Evolutionary conservation across 345 rosid species (phyloP).

Genomic region (Litchi chinensis): DNA sequence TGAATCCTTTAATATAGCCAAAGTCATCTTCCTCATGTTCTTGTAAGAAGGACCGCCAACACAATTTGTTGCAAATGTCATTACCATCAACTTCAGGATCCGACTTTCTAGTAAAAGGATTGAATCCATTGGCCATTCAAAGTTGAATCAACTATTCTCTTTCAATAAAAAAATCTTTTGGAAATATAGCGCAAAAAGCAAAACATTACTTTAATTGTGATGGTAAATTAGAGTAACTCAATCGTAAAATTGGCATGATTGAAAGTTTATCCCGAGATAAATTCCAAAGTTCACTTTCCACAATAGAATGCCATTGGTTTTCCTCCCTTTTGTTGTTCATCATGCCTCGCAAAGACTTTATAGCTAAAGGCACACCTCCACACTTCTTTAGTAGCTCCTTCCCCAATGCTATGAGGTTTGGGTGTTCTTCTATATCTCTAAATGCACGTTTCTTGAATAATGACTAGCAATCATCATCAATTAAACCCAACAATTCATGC

Average conservation of each 20-base stretch:
- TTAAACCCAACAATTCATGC: background rate
- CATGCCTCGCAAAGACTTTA: background rate
- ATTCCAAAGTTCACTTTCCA: background rate
- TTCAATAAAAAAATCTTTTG: too few relatives aligned
- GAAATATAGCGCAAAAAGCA: background rate
- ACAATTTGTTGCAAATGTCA: too few relatives aligned
- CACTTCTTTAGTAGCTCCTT: conserved; percentile 16
- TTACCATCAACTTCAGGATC: too few relatives aligned
- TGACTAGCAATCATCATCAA: conserved; percentile 13
- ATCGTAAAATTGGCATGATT: background rate
- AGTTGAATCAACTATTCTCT: too few relatives aligned
- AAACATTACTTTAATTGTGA: conserved; percentile 2
- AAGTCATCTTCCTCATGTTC: too few relatives aligned
- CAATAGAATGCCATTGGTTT: background rate
- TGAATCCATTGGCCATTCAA: too few relatives aligned
- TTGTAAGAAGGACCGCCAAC: too few relatives aligned
- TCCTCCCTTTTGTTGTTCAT: background rate
- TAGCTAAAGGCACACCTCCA: conserved; percentile 7
- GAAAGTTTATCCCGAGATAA: background rate
- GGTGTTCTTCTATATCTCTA: background rate
- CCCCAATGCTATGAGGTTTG: background rate
- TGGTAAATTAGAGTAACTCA: background rate
- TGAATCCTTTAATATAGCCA: too few relatives aligned
- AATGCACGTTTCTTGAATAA: conserved; percentile 18
- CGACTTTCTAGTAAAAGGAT: too few relatives aligned